phyloP scores from a whole-genome alignment of 2,329 filamentous ascomycete genomes.

The Pseudogymnoascus pannorum region DNA sequence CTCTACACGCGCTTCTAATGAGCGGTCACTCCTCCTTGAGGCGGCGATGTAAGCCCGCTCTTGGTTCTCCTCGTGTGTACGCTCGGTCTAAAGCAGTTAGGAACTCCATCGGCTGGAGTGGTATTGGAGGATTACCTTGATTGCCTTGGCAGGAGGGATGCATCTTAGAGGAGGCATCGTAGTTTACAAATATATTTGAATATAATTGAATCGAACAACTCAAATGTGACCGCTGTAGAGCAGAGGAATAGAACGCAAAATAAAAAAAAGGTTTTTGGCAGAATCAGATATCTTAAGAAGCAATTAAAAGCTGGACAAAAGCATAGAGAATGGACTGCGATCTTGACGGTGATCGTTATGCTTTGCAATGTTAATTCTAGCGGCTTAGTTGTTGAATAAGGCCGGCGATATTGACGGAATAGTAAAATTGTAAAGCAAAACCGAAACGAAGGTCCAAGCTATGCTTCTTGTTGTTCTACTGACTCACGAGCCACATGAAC shows the following conservation, averaged over 20 bases:
- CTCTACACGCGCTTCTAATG: constrained; percentile 78
- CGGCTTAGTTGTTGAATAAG: neutral
- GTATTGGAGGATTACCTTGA: constrained; percentile 25
- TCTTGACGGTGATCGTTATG: neutral
- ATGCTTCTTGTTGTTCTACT: neutral
- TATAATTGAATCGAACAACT: neutral
- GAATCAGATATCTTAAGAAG: neutral
- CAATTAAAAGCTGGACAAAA: neutral
- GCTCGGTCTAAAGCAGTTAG: constrained; percentile 50
- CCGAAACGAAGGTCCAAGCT: neutral
- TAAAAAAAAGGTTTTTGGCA: neutral
- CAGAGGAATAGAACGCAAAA: neutral
- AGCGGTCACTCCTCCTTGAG: constrained; percentile 78
- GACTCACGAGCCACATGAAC: neutral
- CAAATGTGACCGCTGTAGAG: neutral
- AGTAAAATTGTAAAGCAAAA: neutral
- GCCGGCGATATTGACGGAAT: neutral
- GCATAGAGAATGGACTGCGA: neutral
- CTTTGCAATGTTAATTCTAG: neutral
- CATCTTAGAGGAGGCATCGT: constrained; percentile 28
- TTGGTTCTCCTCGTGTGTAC: constrained; percentile 74
- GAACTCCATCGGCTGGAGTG: neutral
- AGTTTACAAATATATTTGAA: neutral
- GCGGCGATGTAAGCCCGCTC: constrained; percentile 89
- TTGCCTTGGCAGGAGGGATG: constrained; percentile 29